Conservation (phyloP, 441 rosid genomes). For the Pelargonium cotyledonis region DNA sequence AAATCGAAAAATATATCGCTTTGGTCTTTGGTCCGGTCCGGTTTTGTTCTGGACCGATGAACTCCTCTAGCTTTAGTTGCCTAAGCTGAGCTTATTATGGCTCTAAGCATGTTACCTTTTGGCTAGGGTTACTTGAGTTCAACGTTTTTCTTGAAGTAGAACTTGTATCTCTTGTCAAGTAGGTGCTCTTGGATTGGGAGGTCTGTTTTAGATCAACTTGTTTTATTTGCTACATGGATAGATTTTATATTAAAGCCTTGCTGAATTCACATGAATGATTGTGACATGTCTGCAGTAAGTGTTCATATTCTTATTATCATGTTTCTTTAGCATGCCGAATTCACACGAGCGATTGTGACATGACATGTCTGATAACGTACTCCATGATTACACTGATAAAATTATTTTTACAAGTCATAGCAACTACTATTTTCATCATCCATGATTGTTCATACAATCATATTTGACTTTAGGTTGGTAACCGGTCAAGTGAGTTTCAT, state of each 20-base stretch:
- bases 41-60: too few relatives aligned
- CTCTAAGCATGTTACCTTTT: not conserved
- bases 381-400: not conserved
- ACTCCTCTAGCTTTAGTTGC: not conserved
- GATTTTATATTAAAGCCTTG: not conserved
- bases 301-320: not conserved
- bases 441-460: constrained; percentile 3
- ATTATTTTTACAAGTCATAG: not conserved
- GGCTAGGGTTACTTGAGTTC: not conserved
- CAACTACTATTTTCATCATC: not conserved
- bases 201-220: not conserved
- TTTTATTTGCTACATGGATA: not conserved
- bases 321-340: not conserved
- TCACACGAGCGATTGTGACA: too few relatives aligned
- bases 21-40: too few relatives aligned
- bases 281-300: not conserved
- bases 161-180: not conserved
- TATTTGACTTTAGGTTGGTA: constrained; percentile 61
- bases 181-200: constrained; percentile 3
- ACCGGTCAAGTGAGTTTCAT: constrained; percentile 95
- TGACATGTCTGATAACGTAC: constrained; percentile 8
- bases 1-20: too few relatives aligned
- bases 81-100: not conserved
- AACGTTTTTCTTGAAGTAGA: not conserved
- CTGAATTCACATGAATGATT: not conserved